These are phyloP conservation scores for Monosporascus sp. DNA, from an alignment of 2,329 filamentous ascomycete species.

Conservation along the genomic window DNA sequence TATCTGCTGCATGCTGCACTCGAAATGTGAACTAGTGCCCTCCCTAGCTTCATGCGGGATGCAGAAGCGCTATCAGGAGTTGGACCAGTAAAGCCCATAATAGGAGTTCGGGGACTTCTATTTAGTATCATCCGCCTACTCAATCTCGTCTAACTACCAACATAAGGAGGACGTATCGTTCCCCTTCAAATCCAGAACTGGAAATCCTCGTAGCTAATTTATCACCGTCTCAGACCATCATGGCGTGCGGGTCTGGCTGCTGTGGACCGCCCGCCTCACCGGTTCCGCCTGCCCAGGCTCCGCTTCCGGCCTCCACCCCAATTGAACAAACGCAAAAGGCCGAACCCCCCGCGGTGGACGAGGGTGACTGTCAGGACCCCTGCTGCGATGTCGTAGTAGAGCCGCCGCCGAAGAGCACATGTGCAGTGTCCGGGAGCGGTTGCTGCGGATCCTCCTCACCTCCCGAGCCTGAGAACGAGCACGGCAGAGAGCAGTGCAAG, in stretches of 20 bases:
- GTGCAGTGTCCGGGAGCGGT: background rate
- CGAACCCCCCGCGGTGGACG: slow-evolving; percentile 1
- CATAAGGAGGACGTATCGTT: no score
- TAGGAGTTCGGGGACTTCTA: no score
- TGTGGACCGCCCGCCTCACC: background rate
- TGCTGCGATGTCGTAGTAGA: background rate
- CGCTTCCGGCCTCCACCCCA: background rate
- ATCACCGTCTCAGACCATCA: background rate
- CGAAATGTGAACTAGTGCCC: no score
- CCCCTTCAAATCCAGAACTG: no score
- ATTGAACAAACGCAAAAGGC: slow-evolving; percentile 5
- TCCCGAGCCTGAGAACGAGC: background rate
- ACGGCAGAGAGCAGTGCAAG: background rate
- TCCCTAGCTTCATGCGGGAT: no score
- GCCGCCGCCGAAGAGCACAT: background rate
- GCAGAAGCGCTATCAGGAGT: no score
- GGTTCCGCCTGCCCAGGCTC: background rate
- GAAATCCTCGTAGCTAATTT: background rate
- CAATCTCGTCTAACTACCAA: no score
- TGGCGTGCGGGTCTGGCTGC: slow-evolving; percentile 1
- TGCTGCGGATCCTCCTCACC: background rate
- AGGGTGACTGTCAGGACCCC: background rate
- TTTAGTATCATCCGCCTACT: no score
- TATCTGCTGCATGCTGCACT: no score
- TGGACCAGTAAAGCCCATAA: no score